A percentile compares a stretch with the other conserved stretches of the same genome.
Evolutionary conservation across 345 rosid species (phyloP).

Genomic region (Melaleuca alternifolia): DNA sequence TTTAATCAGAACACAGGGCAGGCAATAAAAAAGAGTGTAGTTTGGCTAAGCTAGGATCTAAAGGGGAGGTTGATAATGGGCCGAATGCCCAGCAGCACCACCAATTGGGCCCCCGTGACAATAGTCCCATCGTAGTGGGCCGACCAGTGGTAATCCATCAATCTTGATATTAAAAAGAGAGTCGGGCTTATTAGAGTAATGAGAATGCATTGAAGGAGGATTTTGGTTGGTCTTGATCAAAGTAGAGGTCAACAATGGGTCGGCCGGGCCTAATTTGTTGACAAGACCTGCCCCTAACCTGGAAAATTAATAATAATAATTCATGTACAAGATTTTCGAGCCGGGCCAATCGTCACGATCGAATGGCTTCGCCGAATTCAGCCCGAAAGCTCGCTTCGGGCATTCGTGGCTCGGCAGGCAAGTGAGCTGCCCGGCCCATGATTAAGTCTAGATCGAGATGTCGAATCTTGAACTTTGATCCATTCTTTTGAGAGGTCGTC

Average conservation of each 20-base stretch:
- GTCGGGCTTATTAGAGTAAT: background rate
- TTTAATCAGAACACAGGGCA: background rate
- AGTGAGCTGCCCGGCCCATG: background rate
- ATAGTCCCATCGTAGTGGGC: background rate
- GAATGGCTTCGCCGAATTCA: background rate
- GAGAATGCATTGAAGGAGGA: background rate
- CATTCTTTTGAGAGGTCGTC: background rate
- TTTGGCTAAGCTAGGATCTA: background rate
- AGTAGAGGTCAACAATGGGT: background rate
- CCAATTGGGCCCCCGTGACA: background rate
- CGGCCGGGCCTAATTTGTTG: background rate
- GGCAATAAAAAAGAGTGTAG: too few relatives aligned
- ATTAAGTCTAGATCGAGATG: background rate
- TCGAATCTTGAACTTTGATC: background rate
- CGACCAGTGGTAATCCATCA: background rate
- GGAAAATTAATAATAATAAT: too few relatives aligned
- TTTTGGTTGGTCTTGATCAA: background rate
- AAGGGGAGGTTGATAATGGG: background rate
- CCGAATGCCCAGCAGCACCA: background rate
- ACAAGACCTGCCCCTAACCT: background rate
- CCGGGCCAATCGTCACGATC: background rate
- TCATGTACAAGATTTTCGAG: too few relatives aligned
- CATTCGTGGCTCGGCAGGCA: background rate
- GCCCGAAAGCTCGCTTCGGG: background rate
- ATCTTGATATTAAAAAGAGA: background rate